Base-by-base conservation (phyloP, 1,139 yeast genomes). In the Candida pseudoviswanathii region DNA sequence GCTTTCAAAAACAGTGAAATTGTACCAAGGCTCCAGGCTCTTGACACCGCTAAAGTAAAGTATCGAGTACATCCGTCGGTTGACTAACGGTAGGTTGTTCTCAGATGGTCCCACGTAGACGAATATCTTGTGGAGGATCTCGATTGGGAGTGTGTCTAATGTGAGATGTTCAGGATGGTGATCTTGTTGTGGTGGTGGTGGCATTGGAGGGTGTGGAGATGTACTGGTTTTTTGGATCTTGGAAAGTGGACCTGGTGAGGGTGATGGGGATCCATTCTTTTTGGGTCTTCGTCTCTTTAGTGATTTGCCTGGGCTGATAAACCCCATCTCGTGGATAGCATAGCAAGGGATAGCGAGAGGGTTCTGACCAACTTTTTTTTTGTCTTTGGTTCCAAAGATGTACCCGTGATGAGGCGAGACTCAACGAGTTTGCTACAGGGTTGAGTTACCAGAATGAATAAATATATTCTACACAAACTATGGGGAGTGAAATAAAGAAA, bases 41-140 rank as follows among this genome's bases (percentile, higher is more conserved):
- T 43, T 41, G 3, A 51, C 49, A 27, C 53, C 49, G 39, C 55
- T 48, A 27, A 62, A 59, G 21, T 52, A 55, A 27, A 75, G 57
- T 1, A 67, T 52, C 2, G 45, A 43, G 47, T 64, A 47, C 24
- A 75, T 56, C 31, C 59, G 55, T 44, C 58, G 59, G 55, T 64
- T 71, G 0, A 64, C 56, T 16, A 67, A 54, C 1, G 69, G 64
- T 38, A 58, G 52, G 45, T 67, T 67, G 41, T 62, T 58, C 2
- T 60, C 62, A 33, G 25, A 6, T 2, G 73, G 57, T 5, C 73
- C 71, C 0, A 71, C 58, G 25, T 54, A 52, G 5, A 68, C 55
- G 52, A 71, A 75, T 22, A 76, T 69, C 32, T 59, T 56, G 16
- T 55, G 53, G 9, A 75, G 45, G 1, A 75, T 48, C 44, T 74